Evolutionary conservation across 768 basidiomycete species (phyloP).

Genomic region (Aureoboletus auriporus): DNA sequence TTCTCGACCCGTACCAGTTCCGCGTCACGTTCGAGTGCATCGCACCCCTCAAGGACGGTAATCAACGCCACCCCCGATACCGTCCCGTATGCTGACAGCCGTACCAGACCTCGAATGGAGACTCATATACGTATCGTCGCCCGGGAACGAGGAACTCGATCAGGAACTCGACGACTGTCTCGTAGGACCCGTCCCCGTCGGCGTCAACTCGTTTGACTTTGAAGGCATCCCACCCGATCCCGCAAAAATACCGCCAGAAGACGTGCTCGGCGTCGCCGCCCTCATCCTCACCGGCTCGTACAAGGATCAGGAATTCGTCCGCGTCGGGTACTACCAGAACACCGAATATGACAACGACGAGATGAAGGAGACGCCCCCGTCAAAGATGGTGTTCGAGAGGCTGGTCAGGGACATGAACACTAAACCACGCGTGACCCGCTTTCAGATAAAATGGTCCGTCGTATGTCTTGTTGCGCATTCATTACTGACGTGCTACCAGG

Average conservation of each 20-base stretch:
- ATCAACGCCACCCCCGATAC: conserved; percentile 10
- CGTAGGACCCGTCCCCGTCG: conserved; percentile 95
- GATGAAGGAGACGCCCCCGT: conserved; percentile 73
- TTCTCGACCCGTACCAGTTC: conserved; percentile 88
- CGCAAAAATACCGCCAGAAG: conserved; percentile 78
- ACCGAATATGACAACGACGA: conserved; percentile 97
- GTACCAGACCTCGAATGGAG: conserved; percentile 91
- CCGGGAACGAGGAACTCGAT: conserved; percentile 86
- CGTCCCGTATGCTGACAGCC: neutral
- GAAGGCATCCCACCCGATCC: conserved; percentile 83
- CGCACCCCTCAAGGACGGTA: conserved; percentile 84
- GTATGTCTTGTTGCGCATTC: neutral
- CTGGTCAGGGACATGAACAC: conserved; percentile 84
- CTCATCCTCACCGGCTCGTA: conserved; percentile 97
- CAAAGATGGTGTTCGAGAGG: conserved; percentile 66
- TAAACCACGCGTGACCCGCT: conserved; percentile 92
- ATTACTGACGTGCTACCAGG: conserved; percentile 35
- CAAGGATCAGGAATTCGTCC: conserved; percentile 97
- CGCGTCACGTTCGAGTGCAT: conserved; percentile 98
- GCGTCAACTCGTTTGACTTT: conserved; percentile 97
- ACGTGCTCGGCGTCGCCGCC: conserved; percentile 94
- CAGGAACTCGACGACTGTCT: conserved; percentile 98
- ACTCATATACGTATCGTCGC: conserved; percentile 94
- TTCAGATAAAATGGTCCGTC: conserved; percentile 81
- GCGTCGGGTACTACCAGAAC: conserved; percentile 98